Evolutionary conservation across 768 basidiomycete genomes (phyloP).

Genomic region (Russula olivacea): DNA sequence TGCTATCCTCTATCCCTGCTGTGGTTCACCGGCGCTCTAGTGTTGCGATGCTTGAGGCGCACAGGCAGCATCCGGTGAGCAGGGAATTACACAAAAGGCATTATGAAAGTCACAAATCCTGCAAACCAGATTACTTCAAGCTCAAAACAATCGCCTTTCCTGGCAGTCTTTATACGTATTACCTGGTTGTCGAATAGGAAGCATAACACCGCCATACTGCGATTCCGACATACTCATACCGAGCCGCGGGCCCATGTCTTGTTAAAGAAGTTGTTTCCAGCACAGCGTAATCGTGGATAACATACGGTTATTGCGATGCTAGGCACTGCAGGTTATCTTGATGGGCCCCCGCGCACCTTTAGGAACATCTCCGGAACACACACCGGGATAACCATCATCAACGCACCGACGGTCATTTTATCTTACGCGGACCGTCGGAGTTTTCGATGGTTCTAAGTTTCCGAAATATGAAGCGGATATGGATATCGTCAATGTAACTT

Average conservation of each 20-base stretch:
- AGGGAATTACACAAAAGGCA: conserved; percentile 1
- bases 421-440: conserved; percentile 5
- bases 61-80: conserved; percentile 8
- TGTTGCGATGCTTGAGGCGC: conserved; percentile 20
- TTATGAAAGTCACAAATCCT: conserved; percentile 11
- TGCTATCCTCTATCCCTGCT: background rate
- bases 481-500: conserved; percentile 17
- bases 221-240: background rate
- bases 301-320: conserved; percentile 3
- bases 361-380: conserved; percentile 12
- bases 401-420: background rate
- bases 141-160: background rate
- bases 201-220: background rate
- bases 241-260: too few relatives aligned
- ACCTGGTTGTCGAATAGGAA: background rate
- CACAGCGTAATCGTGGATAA: conserved; percentile 8
- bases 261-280: background rate
- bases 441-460: conserved; percentile 14
- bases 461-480: conserved; percentile 19
- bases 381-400: background rate
- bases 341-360: background rate
- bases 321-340: conserved; percentile 6
- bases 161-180: background rate
- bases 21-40: conserved; percentile 19
- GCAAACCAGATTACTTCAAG: background rate